Conservation (phyloP, 129 eudicot species). For the Flaveria linearis region DNA sequence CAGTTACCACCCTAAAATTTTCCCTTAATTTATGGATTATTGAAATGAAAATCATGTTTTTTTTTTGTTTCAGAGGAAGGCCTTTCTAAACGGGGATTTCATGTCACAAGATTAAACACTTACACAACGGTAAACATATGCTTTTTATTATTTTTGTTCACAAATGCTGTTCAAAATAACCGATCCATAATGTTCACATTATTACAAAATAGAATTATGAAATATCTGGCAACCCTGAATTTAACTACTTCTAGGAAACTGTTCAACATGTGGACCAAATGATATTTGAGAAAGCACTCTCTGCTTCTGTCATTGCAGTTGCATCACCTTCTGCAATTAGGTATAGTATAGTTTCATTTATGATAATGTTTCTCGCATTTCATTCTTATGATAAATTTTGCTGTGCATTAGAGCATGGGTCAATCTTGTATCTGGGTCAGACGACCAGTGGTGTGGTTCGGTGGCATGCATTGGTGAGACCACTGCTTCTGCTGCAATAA, state of each 20-base stretch:
- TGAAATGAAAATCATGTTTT: conserved; percentile 13
- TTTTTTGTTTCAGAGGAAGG: conserved; percentile 70
- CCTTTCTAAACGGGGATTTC: conserved; percentile 79
- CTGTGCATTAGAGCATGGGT: conserved; percentile 68
- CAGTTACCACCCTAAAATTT: neutral
- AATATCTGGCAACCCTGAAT: conserved; percentile 15
- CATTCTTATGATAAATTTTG: neutral
- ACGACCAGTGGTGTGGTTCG: conserved; percentile 57
- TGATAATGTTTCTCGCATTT: neutral
- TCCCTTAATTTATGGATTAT: neutral
- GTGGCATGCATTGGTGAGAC: conserved; percentile 96
- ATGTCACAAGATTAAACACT: conserved; percentile 70
- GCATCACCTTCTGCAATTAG: conserved; percentile 97
- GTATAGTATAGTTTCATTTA: conserved; percentile 34
- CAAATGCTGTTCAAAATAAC: neutral
- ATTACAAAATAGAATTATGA: neutral
- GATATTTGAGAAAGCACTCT: conserved; percentile 58
- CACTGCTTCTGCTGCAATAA: conserved; percentile 81
- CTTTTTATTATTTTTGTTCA: neutral
- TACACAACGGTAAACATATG: conserved; percentile 69
- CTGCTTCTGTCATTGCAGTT: conserved; percentile 80
- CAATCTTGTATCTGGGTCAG: conserved; percentile 50
- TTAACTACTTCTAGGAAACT: conserved; percentile 48
- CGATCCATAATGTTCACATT: neutral
- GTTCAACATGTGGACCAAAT: conserved; percentile 62